Conservation (phyloP, 1,284 basidiomycete genomes). For the Ustilago nuda region DNA sequence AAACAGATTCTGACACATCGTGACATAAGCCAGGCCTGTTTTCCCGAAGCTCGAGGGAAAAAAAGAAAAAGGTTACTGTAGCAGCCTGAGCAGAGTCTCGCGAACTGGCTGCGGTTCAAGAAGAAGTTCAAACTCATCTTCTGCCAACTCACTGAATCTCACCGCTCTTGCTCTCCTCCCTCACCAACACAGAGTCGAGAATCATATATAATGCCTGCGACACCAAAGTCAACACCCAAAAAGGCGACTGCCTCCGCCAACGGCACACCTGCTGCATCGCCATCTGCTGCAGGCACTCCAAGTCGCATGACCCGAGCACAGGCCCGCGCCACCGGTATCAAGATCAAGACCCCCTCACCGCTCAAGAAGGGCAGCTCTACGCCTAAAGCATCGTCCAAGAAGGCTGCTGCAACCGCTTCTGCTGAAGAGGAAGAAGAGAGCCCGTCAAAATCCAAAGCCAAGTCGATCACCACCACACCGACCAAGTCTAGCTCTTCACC, state of each 20-base stretch:
- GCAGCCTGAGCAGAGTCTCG: not conserved
- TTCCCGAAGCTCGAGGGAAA: slow-evolving; percentile 16
- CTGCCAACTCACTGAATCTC: not conserved
- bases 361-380: slow-evolving; percentile 31
- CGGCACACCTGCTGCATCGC: slow-evolving; percentile 13
- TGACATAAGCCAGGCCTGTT: slow-evolving; percentile 9
- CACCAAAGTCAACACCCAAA: slow-evolving; percentile 39
- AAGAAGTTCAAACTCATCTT: not conserved
- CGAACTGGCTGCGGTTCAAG: not conserved
- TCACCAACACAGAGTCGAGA: slow-evolving; percentile 3
- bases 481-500: slow-evolving; percentile 26
- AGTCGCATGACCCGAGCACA: slow-evolving; percentile 42
- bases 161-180: not conserved
- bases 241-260: slow-evolving; percentile 18
- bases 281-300: slow-evolving; percentile 23
- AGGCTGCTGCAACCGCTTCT: not conserved
- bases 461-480: slow-evolving; percentile 18
- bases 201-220: slow-evolving; percentile 26
- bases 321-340: slow-evolving; percentile 30
- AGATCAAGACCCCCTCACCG: slow-evolving; percentile 41
- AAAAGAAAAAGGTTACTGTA: not conserved
- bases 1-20: not conserved
- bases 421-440: slow-evolving; percentile 1
- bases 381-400: slow-evolving; percentile 29
- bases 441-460: slow-evolving; percentile 11